These are phyloP conservation scores for Verticillium nubilum DNA, from an alignment of 2,329 filamentous ascomycete species.

Conservation along the genomic window DNA sequence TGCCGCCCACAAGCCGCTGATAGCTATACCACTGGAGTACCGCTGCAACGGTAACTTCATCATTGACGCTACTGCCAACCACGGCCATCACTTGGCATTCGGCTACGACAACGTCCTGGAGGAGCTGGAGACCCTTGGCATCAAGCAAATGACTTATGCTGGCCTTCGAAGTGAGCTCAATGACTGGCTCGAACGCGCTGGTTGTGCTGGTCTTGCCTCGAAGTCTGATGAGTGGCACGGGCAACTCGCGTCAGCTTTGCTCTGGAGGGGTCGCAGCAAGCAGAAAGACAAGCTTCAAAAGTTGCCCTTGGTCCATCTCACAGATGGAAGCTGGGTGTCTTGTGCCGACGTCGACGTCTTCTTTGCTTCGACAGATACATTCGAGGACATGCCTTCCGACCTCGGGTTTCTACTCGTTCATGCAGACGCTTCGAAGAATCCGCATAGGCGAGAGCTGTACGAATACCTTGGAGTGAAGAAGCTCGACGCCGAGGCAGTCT, in stretches of 20 bases:
- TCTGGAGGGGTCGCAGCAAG: not conserved
- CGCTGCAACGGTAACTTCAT: not conserved
- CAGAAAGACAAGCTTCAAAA: not conserved
- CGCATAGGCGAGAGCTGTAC: not conserved
- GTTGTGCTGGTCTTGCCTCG: not conserved
- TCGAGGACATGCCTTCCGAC: not conserved
- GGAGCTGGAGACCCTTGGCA: not conserved
- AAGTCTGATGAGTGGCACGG: not conserved
- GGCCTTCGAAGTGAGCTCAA: not conserved
- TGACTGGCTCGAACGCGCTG: not conserved
- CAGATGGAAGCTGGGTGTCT: not conserved
- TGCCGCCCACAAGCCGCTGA: not conserved
- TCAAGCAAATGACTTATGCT: not conserved
- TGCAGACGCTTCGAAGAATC: not conserved
- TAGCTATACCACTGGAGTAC: not conserved
- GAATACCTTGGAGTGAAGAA: not conserved
- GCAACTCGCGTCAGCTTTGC: not conserved
- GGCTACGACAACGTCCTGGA: not conserved
- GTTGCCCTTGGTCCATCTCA: not conserved
- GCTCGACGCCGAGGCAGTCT: not conserved
- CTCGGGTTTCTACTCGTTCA: not conserved
- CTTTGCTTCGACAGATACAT: not conserved
- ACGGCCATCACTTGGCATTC: slow-evolving; percentile 1
- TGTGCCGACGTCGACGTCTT: not conserved
- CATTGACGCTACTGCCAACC: not conserved